Evolutionary conservation across 1,284 basidiomycete genomes (phyloP), one percentile per base, ranked within the genome.

Genomic region (Apiotrichum sp.): DNA sequence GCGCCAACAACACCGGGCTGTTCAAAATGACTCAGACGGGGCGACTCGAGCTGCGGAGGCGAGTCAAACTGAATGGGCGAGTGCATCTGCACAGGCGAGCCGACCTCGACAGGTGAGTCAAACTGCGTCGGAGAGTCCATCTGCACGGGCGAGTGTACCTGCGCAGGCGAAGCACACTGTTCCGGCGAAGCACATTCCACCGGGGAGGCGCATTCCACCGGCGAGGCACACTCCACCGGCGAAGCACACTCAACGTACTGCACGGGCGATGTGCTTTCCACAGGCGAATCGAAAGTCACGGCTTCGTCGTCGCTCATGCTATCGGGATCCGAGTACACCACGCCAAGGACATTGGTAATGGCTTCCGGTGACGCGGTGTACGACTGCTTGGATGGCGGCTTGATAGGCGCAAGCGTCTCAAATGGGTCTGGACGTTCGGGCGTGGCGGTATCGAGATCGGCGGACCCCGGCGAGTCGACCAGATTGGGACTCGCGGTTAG

Each of bases 141-240:
- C 41, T 46, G 33, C 3, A 41, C 47, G 2, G 58, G 58, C n/a
- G 58, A 59, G 7, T 52, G 6, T 5, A 45, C 58, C 14, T 55
- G 13, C 4, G 41, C 47, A 3, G 51, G 43, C 6, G 41, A 43
- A 2, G 46, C 51, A 5, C 36, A 46, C 40, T 56, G 39, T 6
- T 46, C 47, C 7, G 53, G 52, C 13, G 57, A 52, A 2, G 46
- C 45, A 8, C 45, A 41, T 14, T 48, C 38, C 4, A 41, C 32
- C 2, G 54, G 54, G 13, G 54, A 50, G 9, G 42, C 48, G 13
- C 43, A 42, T 29, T 55, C 43, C 3, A 39, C 35, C 34, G 52
- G 52, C 6, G 53, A 53, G 3, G 34, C 52, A 34, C 29, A 44
- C 33, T 47, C 45, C 1, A 47, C 45, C 2, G 45, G 45, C 5